Evolutionary conservation across 2,329 filamentous ascomycete genomes (phyloP), one percentile per base, ranked within the genome.

Genomic region (Fusarium torulosum): DNA sequence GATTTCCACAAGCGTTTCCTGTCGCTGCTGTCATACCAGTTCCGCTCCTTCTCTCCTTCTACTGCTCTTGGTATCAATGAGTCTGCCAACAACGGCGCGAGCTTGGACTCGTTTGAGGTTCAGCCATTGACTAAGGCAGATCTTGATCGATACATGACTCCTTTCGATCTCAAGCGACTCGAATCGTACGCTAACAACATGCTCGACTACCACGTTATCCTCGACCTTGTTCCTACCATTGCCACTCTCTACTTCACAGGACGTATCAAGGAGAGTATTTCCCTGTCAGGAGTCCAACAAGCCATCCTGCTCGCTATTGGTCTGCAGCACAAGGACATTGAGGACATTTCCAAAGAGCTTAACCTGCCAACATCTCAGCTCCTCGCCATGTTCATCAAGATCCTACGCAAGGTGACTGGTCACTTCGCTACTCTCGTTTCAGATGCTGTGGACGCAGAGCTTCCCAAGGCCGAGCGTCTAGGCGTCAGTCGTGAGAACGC

Each of bases 1-100:
- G 96, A 99, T 78, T 99, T 98, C 85, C 94, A 98, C 75, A 90
- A 89, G 67, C 90, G 96, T n/a, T 98, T 98, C 83, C 83, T 97
- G 47, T 89, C 91, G 11, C 87, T 99, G 4, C 85, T 99, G 6
- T 95, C 93, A 19, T 99, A 96, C 78, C 92, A 97, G 76, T 99
- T 99, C 86, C 89, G 93, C 54, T 83, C 87, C 4, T 98, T 99
- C 77, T 84, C 90, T 6, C 87, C 92, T 1, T 83, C 91, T 19
- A 88, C 93, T 42, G 94, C 94, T 1, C 85, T 98, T 37, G 93
- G 90, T 66, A 92, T 99, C 63, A 92, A 96, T 76, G 93, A 97
- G 77, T 93, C 93, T 9, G 93, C 95, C 19, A 91, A 86, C 43
- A 80, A 85, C 2, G 92, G 93, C 20, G 88, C 92, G 20, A 88